These are phyloP conservation scores for Neltuma alba DNA, from an alignment of 306 rosid genomes.

Conservation along the genomic window DNA sequence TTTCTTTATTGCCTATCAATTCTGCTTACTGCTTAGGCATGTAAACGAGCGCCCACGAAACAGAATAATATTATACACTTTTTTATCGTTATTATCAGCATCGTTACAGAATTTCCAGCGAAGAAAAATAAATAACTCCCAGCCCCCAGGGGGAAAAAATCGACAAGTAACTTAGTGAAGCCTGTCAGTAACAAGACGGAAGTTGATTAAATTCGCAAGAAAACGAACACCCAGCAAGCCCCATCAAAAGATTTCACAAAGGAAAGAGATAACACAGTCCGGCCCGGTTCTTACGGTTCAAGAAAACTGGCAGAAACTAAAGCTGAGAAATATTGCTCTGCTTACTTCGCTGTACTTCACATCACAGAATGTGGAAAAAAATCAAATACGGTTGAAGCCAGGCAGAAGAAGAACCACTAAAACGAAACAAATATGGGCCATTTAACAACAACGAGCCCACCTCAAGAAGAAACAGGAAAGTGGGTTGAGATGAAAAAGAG, in stretches of 20 bases:
- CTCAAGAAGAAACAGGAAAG: background rate
- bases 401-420: background rate
- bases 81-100: background rate
- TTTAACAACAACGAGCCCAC: background rate
- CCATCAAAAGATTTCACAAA: background rate
- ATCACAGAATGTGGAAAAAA: conserved; percentile 33
- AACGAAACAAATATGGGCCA: background rate
- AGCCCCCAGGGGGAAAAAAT: background rate
- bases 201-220: background rate
- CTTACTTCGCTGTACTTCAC: conserved; percentile 30
- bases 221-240: conserved; percentile 1
- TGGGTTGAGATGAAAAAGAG: background rate
- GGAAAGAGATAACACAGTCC: background rate
- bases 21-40: conserved; percentile 36
- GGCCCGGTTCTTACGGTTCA: background rate
- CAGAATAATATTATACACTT: conserved; percentile 27
- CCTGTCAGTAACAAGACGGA: conserved; percentile 3
- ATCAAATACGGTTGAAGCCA: conserved; percentile 5
- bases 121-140: conserved; percentile 19
- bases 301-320: conserved; percentile 7
- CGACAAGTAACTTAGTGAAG: background rate
- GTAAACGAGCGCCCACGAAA: conserved; percentile 39
- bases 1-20: conserved; percentile 27
- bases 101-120: background rate
- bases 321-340: conserved; percentile 7